These are phyloP conservation scores for Taiozyma sp. DNA, from an alignment of 1,139 yeast species.

Conservation along the genomic window DNA sequence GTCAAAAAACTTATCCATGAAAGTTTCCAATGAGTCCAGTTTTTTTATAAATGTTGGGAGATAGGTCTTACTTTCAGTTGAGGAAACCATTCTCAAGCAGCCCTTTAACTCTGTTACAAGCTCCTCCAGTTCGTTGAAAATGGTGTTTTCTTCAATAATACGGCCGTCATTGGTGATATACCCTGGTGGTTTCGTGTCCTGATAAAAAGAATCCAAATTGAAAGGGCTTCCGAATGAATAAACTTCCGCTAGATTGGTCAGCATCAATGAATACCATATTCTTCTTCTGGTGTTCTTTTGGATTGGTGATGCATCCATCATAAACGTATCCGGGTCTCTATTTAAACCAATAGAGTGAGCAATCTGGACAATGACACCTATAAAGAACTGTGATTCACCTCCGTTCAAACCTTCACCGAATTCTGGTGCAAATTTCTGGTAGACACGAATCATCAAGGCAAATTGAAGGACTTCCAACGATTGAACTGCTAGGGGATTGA, in stretches of 20 bases:
- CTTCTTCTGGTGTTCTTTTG: constrained; percentile 7
- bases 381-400: constrained; percentile 38
- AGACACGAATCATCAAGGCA: constrained; percentile 37
- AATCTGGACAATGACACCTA: constrained; percentile 39
- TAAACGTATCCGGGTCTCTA: constrained; percentile 26
- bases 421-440: constrained; percentile 41
- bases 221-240: constrained; percentile 7
- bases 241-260: constrained; percentile 5
- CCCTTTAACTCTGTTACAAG: not conserved
- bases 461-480: constrained; percentile 45
- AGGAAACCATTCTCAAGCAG: not conserved
- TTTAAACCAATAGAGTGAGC: constrained; percentile 45
- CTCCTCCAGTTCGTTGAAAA: not conserved
- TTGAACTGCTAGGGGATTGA: constrained; percentile 40
- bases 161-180: not conserved
- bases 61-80: not conserved
- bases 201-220: constrained; percentile 4
- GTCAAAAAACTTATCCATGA: not conserved
- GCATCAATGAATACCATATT: constrained; percentile 7
- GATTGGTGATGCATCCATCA: not conserved
- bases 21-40: not conserved
- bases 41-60: not conserved
- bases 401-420: constrained; percentile 44
- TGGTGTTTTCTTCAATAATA: not conserved
- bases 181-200: constrained; percentile 6